These are phyloP conservation scores for Exutisphaerella laricina DNA, from an alignment of 2,329 filamentous ascomycete genomes.

Conservation along the genomic window DNA sequence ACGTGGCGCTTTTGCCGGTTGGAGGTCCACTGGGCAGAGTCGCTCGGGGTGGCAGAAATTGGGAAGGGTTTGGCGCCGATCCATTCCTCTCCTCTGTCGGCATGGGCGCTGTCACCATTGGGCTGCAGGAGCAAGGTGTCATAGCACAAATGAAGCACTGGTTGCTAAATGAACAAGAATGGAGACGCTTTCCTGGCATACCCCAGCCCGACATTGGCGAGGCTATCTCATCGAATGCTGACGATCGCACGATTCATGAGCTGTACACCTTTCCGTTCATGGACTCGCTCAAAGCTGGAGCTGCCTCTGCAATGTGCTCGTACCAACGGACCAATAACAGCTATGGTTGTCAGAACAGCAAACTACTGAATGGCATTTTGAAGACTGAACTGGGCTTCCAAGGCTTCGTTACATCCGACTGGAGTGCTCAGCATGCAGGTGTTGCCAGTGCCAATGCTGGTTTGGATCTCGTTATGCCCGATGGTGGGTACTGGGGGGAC, in stretches of 20 bases:
- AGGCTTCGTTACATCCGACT: slow-evolving; percentile 61
- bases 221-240: slow-evolving; percentile 51
- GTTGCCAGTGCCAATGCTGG: slow-evolving; percentile 56
- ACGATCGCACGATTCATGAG: slow-evolving; percentile 53
- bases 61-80: slow-evolving; percentile 62
- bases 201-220: slow-evolving; percentile 14
- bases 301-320: slow-evolving; percentile 51
- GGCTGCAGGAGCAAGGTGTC: slow-evolving; percentile 41
- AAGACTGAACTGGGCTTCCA: slow-evolving; percentile 70
- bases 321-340: slow-evolving; percentile 60
- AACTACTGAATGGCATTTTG: slow-evolving; percentile 60
- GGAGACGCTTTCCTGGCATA: slow-evolving; percentile 35
- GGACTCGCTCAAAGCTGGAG: slow-evolving; percentile 47
- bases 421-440: slow-evolving; percentile 57
- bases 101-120: slow-evolving; percentile 47
- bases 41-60: slow-evolving; percentile 26
- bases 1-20: slow-evolving; percentile 54
- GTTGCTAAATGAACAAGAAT: slow-evolving; percentile 56
- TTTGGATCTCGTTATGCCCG: slow-evolving; percentile 62
- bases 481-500: slow-evolving; percentile 31
- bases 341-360: slow-evolving; percentile 57
- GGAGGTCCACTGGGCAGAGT: slow-evolving; percentile 53
- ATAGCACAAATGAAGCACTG: slow-evolving; percentile 46
- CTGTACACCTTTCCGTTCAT: slow-evolving; percentile 42
- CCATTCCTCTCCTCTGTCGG: slow-evolving; percentile 54